Conservation (phyloP, 1,284 basidiomycete genomes). For the Lentinus polychrous region DNA sequence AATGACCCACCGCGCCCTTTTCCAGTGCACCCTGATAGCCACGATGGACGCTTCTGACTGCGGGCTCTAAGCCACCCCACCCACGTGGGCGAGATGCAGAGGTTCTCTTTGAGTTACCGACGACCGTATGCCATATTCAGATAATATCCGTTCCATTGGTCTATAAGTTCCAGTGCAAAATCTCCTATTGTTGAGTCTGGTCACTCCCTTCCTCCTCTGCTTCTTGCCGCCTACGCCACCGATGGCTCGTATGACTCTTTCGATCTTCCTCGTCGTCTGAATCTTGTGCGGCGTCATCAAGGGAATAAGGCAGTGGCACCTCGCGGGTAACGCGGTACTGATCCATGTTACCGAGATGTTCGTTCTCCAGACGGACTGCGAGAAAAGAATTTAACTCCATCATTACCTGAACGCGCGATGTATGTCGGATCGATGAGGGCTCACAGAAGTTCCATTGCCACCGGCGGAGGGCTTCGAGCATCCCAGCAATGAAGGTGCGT, state of each 20-base stretch:
- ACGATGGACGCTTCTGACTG: too few relatives aligned
- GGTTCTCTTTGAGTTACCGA: background rate
- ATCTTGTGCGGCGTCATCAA: conserved; percentile 35
- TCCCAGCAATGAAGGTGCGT: conserved; percentile 62
- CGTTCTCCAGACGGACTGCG: conserved; percentile 79
- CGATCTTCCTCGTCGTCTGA: conserved; percentile 26
- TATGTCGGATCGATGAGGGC: conserved; percentile 5
- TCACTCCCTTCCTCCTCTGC: background rate
- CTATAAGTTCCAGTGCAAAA: too few relatives aligned
- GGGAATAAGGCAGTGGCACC: conserved; percentile 67
- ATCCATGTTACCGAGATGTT: conserved; percentile 81
- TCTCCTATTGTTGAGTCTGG: background rate
- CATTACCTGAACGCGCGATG: background rate
- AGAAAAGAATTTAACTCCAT: background rate
- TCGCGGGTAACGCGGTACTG: conserved; percentile 79
- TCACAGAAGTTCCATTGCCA: conserved; percentile 91
- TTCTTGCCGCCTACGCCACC: background rate
- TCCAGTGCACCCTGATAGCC: too few relatives aligned
- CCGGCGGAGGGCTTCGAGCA: conserved; percentile 76
- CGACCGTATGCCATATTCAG: background rate
- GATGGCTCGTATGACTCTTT: conserved; percentile 2
- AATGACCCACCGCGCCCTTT: conserved; percentile 27
- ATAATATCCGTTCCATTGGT: background rate
- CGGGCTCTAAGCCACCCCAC: too few relatives aligned
- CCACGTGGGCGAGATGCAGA: too few relatives aligned